Evolutionary conservation across 129 eudicot species (phyloP), one percentile per base, ranked within the genome.

Genomic region (Gnaphalium uliginosum): DNA sequence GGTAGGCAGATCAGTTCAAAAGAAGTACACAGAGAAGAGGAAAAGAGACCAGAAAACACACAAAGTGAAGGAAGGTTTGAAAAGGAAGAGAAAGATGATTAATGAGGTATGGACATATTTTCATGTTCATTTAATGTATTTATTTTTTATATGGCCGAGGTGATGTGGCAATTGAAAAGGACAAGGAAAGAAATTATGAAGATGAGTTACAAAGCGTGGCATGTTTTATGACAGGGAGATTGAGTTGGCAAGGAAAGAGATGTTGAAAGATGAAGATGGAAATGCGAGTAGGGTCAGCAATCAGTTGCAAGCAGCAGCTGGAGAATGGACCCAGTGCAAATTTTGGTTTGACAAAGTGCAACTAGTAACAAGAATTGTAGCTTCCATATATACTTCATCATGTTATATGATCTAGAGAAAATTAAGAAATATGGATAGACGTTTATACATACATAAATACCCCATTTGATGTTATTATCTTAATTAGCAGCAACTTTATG

Each of bases 1-100:
- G 77, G 92, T 95, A 3, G 96, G 89, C 50, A 81, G 78, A 80
- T 91, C 97, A 6, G 77, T 89, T 37, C 96, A 87, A 65, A 91
- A 84, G 84, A 91, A 86, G 72, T 90, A 87, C 19, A 23, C 83
- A 3, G 82, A 83, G 71, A 91, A 91, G 81, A 89, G 96, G 90
- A 91, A 84, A 81, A 83, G 90, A 60, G 90, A 93, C 30, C 85
- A 82, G 35, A 67, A 76, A 30, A 79, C 64, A 27, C 43, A 35
- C 25, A 87, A 79, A 81, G 83, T 83, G 35, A 85, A 58, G 68
- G 88, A 80, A 27, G 81, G 78, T 59, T 53, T 83, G 26, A 72
- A 50, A 35, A 92, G 87, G 86, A 93, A 84, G 88, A 83, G 85
- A 75, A 81, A 74, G 83, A 78, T 72, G 19, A 66, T 37, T 50